Conservation (phyloP, 192 early-diverging fungal genomes). For the Gryganskiella cystojenkinii region DNA sequence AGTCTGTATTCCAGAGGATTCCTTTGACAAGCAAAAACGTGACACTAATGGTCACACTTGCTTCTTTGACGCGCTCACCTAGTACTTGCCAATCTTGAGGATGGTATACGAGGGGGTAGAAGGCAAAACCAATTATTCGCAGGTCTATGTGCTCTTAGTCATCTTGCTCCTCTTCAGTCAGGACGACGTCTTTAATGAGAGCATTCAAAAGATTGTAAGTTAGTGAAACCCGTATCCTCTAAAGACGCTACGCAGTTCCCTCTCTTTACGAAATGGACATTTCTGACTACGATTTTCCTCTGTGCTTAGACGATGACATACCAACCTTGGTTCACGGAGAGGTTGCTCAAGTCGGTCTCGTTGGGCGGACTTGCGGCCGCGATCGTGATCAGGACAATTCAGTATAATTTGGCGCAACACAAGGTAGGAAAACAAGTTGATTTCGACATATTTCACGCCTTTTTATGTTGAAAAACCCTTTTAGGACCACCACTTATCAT, state of each 20-base stretch:
- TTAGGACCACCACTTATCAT: no score
- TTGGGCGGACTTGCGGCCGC: constrained; percentile 74
- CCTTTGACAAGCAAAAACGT: neutral
- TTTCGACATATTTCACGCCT: no score
- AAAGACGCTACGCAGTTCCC: neutral
- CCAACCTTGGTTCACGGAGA: constrained; percentile 78
- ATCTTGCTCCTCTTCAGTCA: constrained; percentile 76
- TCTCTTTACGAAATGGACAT: no score
- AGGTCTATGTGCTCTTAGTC: constrained; percentile 74
- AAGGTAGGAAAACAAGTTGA: constrained; percentile 56
- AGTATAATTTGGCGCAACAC: constrained; percentile 73
- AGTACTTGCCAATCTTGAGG: constrained; percentile 69
- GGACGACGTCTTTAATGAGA: constrained; percentile 78
- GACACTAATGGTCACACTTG: neutral
- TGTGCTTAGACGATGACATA: constrained; percentile 62
- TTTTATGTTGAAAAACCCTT: no score
- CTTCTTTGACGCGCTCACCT: neutral
- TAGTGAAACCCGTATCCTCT: neutral
- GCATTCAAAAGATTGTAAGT: constrained; percentile 78
- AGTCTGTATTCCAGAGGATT: neutral
- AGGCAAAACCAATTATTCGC: constrained; percentile 66
- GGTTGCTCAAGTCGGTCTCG: constrained; percentile 70
- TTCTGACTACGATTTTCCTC: no score
- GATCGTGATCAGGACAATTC: constrained; percentile 73
- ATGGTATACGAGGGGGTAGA: constrained; percentile 75